Conservation (phyloP, 164 flowering plant species). For the Akebia trifoliata region DNA sequence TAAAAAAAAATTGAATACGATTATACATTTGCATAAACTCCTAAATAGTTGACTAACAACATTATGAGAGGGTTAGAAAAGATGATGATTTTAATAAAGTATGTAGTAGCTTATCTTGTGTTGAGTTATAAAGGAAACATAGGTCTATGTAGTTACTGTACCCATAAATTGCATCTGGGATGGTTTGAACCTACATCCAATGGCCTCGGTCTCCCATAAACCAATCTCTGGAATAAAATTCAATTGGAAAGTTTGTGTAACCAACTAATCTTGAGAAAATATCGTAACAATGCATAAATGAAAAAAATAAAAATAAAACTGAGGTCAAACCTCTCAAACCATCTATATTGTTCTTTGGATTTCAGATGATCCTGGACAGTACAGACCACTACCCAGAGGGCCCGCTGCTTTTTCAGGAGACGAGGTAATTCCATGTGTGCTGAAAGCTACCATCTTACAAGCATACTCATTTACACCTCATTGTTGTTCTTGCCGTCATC, state of each 20-base stretch:
- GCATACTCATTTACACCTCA: background rate
- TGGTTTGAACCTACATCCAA: too few species aligned
- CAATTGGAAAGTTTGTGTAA: background rate
- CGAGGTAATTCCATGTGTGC: slow-evolving; percentile 23
- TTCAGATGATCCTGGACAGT: slow-evolving; percentile 37
- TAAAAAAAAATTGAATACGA: too few species aligned
- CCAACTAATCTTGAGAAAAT: background rate
- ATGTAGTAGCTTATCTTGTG: too few species aligned
- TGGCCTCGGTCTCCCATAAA: background rate
- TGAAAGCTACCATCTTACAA: background rate
- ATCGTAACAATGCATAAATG: background rate
- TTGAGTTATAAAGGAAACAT: too few species aligned
- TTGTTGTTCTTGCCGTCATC: background rate
- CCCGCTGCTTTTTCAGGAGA: slow-evolving; percentile 32
- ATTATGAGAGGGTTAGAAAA: too few species aligned
- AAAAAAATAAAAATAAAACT: background rate
- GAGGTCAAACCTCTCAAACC: background rate
- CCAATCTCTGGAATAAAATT: background rate
- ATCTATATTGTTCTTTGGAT: slow-evolving; percentile 6
- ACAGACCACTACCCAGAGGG: slow-evolving; percentile 42
- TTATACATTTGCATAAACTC: too few species aligned
- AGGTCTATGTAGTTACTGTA: too few species aligned
- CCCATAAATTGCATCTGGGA: too few species aligned
- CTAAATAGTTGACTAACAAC: too few species aligned
- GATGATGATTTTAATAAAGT: too few species aligned